These are phyloP conservation scores for Echites panduratus DNA, from an alignment of 257 asterid genomes.

Conservation along the genomic window DNA sequence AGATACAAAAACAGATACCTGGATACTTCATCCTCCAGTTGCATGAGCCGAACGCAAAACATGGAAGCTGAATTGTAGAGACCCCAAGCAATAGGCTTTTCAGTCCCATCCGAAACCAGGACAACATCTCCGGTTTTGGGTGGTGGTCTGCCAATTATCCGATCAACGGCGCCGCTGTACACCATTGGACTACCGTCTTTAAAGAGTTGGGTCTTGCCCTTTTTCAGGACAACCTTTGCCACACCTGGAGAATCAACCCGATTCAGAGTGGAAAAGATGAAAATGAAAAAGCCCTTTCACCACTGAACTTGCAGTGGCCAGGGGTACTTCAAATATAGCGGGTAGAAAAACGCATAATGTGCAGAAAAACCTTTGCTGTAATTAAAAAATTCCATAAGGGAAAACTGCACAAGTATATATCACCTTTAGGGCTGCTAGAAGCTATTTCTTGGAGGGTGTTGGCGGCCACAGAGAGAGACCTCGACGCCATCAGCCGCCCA, in stretches of 20 bases:
- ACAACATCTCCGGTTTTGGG: slow-evolving; percentile 86
- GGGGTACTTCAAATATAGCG: not conserved
- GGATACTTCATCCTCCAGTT: slow-evolving; percentile 77
- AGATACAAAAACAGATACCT: slow-evolving; percentile 28
- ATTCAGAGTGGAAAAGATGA: not conserved
- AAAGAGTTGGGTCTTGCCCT: slow-evolving; percentile 86
- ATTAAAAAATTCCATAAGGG: not conserved
- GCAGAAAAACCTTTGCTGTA: not conserved
- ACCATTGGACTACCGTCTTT: slow-evolving; percentile 94
- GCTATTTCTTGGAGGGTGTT: slow-evolving; percentile 60
- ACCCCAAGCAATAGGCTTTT: slow-evolving; percentile 97
- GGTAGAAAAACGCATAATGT: not conserved
- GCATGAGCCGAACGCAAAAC: slow-evolving; percentile 97
- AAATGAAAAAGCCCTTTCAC: not conserved
- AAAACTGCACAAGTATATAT: not conserved
- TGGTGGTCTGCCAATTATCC: slow-evolving; percentile 86
- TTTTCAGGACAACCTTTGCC: slow-evolving; percentile 84
- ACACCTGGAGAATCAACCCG: slow-evolving; percentile 17
- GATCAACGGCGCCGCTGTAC: slow-evolving; percentile 90
- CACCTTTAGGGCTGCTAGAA: slow-evolving; percentile 53
- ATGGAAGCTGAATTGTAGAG: slow-evolving; percentile 83
- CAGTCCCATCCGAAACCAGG: slow-evolving; percentile 80
- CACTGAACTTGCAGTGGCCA: not conserved
- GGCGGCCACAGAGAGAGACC: slow-evolving; percentile 41
- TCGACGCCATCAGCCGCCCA: slow-evolving; percentile 26